A percentile compares a stretch with the other conserved stretches of the same genome.
These are phyloP conservation scores for Mucor irregularis DNA, from an alignment of 371 early-diverging fungal species.

Conservation along the genomic window DNA sequence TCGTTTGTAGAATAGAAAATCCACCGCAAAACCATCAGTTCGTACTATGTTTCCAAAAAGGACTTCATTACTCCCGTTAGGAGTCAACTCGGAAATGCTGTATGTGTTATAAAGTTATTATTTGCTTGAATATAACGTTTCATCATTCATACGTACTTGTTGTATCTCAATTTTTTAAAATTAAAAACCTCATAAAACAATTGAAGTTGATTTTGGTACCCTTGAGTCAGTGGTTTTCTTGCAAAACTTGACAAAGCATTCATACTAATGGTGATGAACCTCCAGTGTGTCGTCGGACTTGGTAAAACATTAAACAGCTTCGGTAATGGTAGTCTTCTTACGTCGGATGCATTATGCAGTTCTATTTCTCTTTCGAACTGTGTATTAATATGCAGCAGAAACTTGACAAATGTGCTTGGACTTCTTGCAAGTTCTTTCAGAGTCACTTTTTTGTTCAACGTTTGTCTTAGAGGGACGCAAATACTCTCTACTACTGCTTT, in stretches of 20 bases:
- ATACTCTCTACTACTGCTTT: neutral
- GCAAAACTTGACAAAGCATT: neutral
- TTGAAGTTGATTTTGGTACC: neutral
- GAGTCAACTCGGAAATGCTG: neutral
- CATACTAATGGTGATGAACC: neutral
- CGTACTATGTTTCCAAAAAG: neutral
- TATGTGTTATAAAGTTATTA: neutral
- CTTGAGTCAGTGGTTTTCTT: neutral
- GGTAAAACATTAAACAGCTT: neutral
- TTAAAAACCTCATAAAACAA: neutral
- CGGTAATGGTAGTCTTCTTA: neutral
- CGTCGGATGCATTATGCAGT: neutral
- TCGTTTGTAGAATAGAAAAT: neutral
- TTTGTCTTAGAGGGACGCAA: neutral
- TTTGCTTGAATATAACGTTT: neutral
- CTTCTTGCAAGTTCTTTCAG: neutral
- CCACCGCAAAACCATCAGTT: neutral
- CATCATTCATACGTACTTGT: neutral
- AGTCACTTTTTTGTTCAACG: neutral
- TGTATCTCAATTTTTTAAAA: neutral
- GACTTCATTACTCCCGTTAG: neutral
- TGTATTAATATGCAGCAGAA: neutral
- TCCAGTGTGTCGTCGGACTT: neutral
- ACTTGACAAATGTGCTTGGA: neutral
- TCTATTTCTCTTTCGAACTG: neutral